Percentiles rank a stretch among this genome's conserved stretches.
These are phyloP conservation scores for Dacryopinax primogenitus DNA, from an alignment of 768 basidiomycete genomes.

Conservation along the genomic window DNA sequence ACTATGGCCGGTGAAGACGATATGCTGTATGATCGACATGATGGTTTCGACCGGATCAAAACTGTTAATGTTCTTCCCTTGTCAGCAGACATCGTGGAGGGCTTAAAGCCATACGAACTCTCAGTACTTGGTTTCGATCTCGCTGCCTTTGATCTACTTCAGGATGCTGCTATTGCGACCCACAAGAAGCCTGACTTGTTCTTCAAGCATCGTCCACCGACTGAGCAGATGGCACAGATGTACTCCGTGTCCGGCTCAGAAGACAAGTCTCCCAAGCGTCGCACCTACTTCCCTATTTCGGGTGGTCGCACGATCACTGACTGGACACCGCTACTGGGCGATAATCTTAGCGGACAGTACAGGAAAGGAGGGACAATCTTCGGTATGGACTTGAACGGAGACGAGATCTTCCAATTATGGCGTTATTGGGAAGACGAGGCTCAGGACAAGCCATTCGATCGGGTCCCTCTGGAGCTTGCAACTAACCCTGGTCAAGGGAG, in stretches of 20 bases:
- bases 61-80: constrained; percentile 28
- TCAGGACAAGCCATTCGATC: constrained; percentile 23
- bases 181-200: constrained; percentile 21
- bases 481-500: constrained; percentile 32
- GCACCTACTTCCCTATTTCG: constrained; percentile 33
- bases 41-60: constrained; percentile 27
- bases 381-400: constrained; percentile 15
- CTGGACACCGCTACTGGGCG: constrained; percentile 28
- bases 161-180: not conserved
- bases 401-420: constrained; percentile 33
- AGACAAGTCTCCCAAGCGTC: constrained; percentile 24
- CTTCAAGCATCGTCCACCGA: constrained; percentile 30
- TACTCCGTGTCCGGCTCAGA: constrained; percentile 28
- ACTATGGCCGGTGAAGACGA: not conserved
- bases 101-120: constrained; percentile 32
- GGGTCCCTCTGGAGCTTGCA: constrained; percentile 30
- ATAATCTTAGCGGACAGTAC: constrained; percentile 33
- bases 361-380: constrained; percentile 15
- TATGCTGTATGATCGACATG: not conserved
- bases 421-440: constrained; percentile 34
- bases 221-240: constrained; percentile 31
- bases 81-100: constrained; percentile 27
- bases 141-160: not conserved
- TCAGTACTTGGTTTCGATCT: constrained; percentile 23
- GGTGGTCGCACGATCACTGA: constrained; percentile 28